A percentile compares a stretch with the other conserved stretches of the same genome.
phyloP scores from a whole-genome alignment of 768 basidiomycete species.

The Tulasnella sp. region DNA sequence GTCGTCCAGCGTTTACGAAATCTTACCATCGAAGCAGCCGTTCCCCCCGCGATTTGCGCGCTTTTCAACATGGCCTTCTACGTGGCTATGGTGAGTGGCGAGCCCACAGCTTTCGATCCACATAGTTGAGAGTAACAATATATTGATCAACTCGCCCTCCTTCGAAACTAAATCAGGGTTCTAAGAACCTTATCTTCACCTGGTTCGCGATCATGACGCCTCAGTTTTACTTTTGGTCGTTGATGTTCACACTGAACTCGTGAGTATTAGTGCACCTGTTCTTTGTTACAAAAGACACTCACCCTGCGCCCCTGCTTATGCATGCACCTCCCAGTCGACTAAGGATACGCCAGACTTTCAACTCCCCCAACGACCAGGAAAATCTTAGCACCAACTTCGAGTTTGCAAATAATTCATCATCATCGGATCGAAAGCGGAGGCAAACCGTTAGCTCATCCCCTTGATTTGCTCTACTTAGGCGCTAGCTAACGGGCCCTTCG shows the following conservation, averaged over 20 bases:
- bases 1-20: neutral
- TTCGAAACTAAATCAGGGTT: neutral
- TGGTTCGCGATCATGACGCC: neutral
- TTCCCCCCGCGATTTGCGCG: slow-evolving; percentile 6
- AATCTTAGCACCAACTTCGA: neutral
- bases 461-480: neutral
- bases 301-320: neutral
- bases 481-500: neutral
- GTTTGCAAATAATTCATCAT: neutral
- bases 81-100: neutral
- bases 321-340: neutral
- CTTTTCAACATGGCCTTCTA: neutral
- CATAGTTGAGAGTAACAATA: neutral
- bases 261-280: neutral
- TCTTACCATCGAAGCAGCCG: neutral
- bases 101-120: neutral
- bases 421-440: neutral
- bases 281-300: neutral
- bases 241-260: slow-evolving; percentile 9
- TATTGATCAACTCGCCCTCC: neutral
- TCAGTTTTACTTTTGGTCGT: neutral
- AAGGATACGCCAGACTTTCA: neutral
- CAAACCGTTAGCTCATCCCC: neutral
- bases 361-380: neutral
- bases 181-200: neutral